Conservation (phyloP, 495 filamentous ascomycete species). For the Hypoxylon perforatum region DNA sequence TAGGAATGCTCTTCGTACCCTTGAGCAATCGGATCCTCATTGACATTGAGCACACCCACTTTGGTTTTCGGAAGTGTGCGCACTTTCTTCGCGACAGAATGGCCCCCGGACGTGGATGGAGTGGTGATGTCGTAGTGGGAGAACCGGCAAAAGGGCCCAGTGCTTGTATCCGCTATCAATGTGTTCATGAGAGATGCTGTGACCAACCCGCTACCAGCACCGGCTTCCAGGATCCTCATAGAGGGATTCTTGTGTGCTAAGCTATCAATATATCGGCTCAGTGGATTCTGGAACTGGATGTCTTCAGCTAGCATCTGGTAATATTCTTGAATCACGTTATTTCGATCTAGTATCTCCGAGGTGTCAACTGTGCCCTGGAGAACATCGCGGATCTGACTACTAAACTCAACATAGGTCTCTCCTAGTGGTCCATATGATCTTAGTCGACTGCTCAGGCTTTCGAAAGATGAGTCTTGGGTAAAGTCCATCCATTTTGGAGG, state of each 20-base stretch:
- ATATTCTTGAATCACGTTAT: background rate
- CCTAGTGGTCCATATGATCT: background rate
- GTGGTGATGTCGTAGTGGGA: background rate
- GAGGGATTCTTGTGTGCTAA: slow-evolving; percentile 26
- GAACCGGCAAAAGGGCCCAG: background rate
- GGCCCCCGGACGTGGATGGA: background rate
- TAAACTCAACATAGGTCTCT: background rate
- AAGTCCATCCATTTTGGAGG: background rate
- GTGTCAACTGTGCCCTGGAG: background rate
- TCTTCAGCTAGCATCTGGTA: background rate
- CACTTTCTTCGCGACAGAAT: background rate
- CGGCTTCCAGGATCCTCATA: slow-evolving; percentile 19
- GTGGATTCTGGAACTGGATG: background rate
- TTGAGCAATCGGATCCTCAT: slow-evolving; percentile 39
- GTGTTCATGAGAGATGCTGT: background rate
- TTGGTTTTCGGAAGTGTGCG: background rate
- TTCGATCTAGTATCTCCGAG: background rate
- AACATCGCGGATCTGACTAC: background rate
- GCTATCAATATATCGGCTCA: slow-evolving; percentile 6
- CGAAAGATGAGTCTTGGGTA: background rate
- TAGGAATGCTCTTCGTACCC: slow-evolving; percentile 54
- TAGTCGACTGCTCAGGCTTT: background rate
- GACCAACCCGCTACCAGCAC: background rate
- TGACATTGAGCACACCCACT: background rate
- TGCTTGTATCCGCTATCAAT: background rate